Conservation (phyloP, 2,329 filamentous ascomycete species). For the Cladosporium sphaerospermum region DNA sequence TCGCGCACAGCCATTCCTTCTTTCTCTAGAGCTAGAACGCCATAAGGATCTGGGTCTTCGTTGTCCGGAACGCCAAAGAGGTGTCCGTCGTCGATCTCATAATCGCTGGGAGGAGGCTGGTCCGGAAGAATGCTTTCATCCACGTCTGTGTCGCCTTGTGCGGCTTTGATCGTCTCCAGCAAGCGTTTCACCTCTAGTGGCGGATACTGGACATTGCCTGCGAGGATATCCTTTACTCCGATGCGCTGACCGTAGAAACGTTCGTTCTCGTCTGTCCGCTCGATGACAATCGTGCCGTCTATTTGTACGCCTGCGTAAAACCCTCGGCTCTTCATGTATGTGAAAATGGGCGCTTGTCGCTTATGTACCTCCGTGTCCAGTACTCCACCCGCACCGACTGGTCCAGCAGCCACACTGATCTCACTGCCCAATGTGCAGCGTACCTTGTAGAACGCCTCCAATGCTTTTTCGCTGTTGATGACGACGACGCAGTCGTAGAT, state of each 20-base stretch:
- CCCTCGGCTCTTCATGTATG: conserved; percentile 82
- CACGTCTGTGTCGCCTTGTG: conserved; percentile 73
- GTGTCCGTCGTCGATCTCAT: conserved; percentile 47
- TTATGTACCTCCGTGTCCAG: conserved; percentile 65
- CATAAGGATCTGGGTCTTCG: conserved; percentile 86
- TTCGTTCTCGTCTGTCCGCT: conserved; percentile 82
- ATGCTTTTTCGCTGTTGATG: conserved; percentile 77
- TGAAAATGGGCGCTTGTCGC: conserved; percentile 66
- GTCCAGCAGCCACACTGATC: conserved; percentile 69
- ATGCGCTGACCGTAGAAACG: conserved; percentile 70
- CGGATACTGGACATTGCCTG: conserved; percentile 53
- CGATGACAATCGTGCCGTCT: conserved; percentile 80
- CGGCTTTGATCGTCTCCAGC: conserved; percentile 78
- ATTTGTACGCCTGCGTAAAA: conserved; percentile 83
- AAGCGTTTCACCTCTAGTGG: conserved; percentile 54
- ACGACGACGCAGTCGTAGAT: conserved; percentile 94
- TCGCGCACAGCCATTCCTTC: conserved; percentile 85
- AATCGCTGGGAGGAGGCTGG: conserved; percentile 71
- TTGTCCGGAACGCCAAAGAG: conserved; percentile 71
- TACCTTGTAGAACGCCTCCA: conserved; percentile 76
- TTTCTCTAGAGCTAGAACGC: conserved; percentile 82
- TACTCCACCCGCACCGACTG: conserved; percentile 67
- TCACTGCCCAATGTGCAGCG: conserved; percentile 77
- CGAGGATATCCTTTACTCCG: conserved; percentile 56
- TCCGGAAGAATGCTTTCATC: conserved; percentile 62